Conservation (phyloP, 768 basidiomycete genomes). For the Chiua virens region DNA sequence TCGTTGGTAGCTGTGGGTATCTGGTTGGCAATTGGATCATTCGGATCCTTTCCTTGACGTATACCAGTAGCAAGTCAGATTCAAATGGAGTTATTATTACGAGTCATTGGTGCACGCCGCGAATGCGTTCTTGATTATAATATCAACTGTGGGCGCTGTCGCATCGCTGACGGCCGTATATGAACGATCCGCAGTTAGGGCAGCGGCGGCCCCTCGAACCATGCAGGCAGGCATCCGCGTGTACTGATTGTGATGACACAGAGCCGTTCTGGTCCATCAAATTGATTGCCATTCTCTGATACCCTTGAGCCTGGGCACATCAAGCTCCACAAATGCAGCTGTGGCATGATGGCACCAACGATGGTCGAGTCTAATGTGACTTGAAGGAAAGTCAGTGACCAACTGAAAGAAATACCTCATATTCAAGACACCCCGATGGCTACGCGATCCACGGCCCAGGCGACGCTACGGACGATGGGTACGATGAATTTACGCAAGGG, state of each 20-base stretch:
- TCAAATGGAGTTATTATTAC: background rate
- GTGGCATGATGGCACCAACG: background rate
- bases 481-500: constrained; percentile 30
- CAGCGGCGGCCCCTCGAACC: background rate
- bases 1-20: background rate
- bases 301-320: constrained; percentile 23
- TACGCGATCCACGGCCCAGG: background rate
- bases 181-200: constrained; percentile 10
- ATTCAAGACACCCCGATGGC: constrained; percentile 5
- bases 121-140: constrained; percentile 7
- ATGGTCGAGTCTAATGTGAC: background rate
- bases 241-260: constrained; percentile 13
- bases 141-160: constrained; percentile 7
- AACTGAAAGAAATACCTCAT: background rate
- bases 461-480: constrained; percentile 12
- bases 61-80: background rate
- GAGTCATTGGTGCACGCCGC: constrained; percentile 9
- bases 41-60: background rate
- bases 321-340: constrained; percentile 5
- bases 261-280: constrained; percentile 8
- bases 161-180: constrained; percentile 5
- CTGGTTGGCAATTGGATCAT: constrained; percentile 2
- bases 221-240: constrained; percentile 22
- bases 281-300: constrained; percentile 4
- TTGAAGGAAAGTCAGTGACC: background rate